Percentiles rank a stretch among this genome's conserved stretches.
These are phyloP conservation scores for Dactylellina drechsleri DNA, from an alignment of 2,329 filamentous ascomycete species.

Conservation along the genomic window DNA sequence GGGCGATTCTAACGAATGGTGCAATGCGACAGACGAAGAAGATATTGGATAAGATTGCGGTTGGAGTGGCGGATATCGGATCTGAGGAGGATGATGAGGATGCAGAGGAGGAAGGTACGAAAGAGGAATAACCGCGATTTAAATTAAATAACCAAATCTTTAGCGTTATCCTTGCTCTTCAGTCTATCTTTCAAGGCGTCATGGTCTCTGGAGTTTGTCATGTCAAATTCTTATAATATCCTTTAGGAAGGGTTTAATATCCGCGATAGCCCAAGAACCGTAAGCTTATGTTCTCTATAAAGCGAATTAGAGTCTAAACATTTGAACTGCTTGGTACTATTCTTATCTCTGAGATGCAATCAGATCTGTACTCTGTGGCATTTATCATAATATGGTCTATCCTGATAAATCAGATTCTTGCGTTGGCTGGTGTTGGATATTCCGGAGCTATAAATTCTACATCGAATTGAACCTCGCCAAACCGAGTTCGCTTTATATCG, in stretches of 20 bases:
- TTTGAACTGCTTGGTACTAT: too few species aligned
- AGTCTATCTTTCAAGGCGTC: not conserved
- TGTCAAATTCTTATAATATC: too few species aligned
- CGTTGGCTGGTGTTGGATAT: constrained; percentile 45
- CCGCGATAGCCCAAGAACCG: too few species aligned
- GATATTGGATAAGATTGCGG: constrained; percentile 47
- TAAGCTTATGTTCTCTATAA: too few species aligned
- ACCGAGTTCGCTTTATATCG: not conserved
- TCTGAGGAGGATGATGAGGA: constrained; percentile 42
- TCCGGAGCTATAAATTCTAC: constrained; percentile 40
- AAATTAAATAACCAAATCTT: not conserved
- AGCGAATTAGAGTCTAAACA: too few species aligned
- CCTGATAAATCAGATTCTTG: not conserved
- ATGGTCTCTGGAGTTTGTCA: not conserved
- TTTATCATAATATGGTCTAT: too few species aligned
- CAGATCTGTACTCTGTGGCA: too few species aligned
- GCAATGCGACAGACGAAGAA: constrained; percentile 28
- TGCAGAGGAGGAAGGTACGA: constrained; percentile 33
- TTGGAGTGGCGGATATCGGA: constrained; percentile 48
- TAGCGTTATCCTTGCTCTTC: not conserved
- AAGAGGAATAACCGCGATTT: constrained; percentile 24
- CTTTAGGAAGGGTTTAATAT: too few species aligned
- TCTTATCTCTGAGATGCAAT: too few species aligned
- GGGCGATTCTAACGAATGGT: constrained; percentile 12
- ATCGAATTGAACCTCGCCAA: constrained; percentile 25